Evolutionary conservation across 2,329 filamentous ascomycete genomes (phyloP).

Genomic region (Aschersonia sp.): DNA sequence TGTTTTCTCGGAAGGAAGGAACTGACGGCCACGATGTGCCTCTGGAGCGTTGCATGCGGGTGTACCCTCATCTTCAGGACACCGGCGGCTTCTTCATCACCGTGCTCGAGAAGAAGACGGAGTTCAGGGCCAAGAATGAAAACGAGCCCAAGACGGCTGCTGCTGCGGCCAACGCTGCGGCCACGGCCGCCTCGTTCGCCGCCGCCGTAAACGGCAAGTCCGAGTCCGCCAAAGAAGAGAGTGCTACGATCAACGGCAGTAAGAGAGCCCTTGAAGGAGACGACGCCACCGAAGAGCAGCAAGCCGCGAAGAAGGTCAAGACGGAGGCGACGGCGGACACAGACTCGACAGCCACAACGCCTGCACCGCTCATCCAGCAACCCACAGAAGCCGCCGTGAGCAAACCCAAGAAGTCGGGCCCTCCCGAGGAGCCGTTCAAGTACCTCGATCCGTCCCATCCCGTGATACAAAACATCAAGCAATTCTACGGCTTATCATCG

Average conservation of each 20-base stretch:
- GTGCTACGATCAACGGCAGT: slow-evolving; percentile 13
- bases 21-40: slow-evolving; percentile 49
- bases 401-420: slow-evolving; percentile 30
- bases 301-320: slow-evolving; percentile 34
- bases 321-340: slow-evolving; percentile 31
- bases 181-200: slow-evolving; percentile 7
- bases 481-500: slow-evolving; percentile 72
- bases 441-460: slow-evolving; percentile 63
- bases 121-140: slow-evolving; percentile 68
- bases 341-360: slow-evolving; percentile 6
- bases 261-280: slow-evolving; percentile 22
- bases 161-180: slow-evolving; percentile 11
- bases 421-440: slow-evolving; percentile 85
- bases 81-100: slow-evolving; percentile 97
- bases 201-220: slow-evolving; percentile 4
- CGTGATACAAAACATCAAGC: slow-evolving; percentile 61
- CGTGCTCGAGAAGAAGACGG: slow-evolving; percentile 79
- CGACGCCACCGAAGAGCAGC: slow-evolving; percentile 16
- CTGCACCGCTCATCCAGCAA: slow-evolving; percentile 3
- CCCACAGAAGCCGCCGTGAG: slow-evolving; percentile 10
- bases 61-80: slow-evolving; percentile 91
- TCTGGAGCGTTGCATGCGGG: slow-evolving; percentile 78
- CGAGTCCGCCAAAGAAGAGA: not conserved
- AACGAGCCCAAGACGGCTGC: slow-evolving; percentile 28
- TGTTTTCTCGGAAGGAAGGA: slow-evolving; percentile 57